These are phyloP conservation scores for Gossypium davidsonii DNA, from an alignment of 441 rosid species.

Conservation along the genomic window DNA sequence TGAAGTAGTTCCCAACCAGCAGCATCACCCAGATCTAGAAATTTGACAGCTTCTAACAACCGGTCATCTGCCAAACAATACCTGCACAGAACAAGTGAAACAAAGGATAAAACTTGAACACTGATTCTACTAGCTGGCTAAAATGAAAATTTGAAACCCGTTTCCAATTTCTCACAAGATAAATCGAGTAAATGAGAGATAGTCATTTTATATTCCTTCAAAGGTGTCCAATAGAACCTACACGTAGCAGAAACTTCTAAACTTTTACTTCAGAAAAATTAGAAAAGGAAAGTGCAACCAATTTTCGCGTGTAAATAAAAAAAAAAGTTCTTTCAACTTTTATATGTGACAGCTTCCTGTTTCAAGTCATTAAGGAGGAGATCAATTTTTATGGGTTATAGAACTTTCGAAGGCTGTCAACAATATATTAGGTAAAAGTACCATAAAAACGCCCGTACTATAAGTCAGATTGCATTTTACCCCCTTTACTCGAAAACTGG, in stretches of 20 bases:
- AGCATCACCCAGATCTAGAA: constrained; percentile 66
- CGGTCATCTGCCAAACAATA: constrained; percentile 89
- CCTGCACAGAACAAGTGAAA: constrained; percentile 32
- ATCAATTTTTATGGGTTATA: not conserved
- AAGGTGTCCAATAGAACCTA: not conserved
- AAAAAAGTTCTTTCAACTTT: not conserved
- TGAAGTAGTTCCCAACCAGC: constrained; percentile 93
- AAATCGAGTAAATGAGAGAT: not conserved
- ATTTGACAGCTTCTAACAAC: constrained; percentile 69
- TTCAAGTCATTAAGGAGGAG: not conserved
- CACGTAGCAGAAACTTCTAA: not conserved
- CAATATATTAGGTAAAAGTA: not conserved
- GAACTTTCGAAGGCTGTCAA: not conserved
- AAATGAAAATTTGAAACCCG: not conserved
- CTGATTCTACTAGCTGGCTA: not conserved
- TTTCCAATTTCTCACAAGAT: not conserved
- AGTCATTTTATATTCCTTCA: not conserved
- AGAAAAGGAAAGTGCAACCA: not conserved
- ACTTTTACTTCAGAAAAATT: constrained; percentile 2
- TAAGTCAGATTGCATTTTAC: too few relatives aligned
- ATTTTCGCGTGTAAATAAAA: not conserved
- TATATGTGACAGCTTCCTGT: not conserved
- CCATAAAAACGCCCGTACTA: too few relatives aligned
- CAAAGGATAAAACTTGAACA: not conserved
- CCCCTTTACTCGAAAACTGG: too few relatives aligned